phyloP scores from a whole-genome alignment of 805 yeast genomes.

The Candida krabiensis region DNA sequence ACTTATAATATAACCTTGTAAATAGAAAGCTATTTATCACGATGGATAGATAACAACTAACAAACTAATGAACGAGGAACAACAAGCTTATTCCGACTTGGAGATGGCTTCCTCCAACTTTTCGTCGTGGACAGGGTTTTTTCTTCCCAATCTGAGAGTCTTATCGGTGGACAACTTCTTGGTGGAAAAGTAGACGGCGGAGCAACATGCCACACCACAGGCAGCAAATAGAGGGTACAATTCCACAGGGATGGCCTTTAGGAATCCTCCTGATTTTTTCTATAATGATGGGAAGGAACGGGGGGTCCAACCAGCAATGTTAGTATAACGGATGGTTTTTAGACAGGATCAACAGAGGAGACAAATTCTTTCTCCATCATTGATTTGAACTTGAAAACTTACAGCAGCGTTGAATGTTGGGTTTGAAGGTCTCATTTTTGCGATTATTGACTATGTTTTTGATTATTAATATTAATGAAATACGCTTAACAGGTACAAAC shows the following conservation, averaged over 20 bases:
- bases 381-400: constrained; percentile 27
- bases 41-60: too few relatives aligned
- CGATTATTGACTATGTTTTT: not conserved
- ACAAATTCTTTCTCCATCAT: too few relatives aligned
- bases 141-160: constrained; percentile 49
- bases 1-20: constrained; percentile 4
- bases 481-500: too few relatives aligned
- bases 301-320: too few relatives aligned
- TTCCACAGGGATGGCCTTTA: constrained; percentile 48
- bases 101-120: constrained; percentile 36
- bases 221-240: constrained; percentile 58
- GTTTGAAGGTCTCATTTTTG: constrained; percentile 50
- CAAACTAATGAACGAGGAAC: too few relatives aligned
- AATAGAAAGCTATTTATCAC: too few relatives aligned
- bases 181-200: constrained; percentile 51
- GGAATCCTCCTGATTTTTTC: constrained; percentile 20
- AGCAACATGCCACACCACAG: constrained; percentile 50
- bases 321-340: too few relatives aligned
- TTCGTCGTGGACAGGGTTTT: constrained; percentile 42
- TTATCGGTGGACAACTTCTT: constrained; percentile 51
- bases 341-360: too few relatives aligned
- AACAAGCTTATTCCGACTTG: constrained; percentile 23
- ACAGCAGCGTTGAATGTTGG: constrained; percentile 46
- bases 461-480: too few relatives aligned
- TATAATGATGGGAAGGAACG: constrained; percentile 2